A percentile compares a stretch with the other conserved stretches of the same genome.
Conservation (phyloP, 2,329 filamentous ascomycete genomes). For the Fragosphaeria purpurea region DNA sequence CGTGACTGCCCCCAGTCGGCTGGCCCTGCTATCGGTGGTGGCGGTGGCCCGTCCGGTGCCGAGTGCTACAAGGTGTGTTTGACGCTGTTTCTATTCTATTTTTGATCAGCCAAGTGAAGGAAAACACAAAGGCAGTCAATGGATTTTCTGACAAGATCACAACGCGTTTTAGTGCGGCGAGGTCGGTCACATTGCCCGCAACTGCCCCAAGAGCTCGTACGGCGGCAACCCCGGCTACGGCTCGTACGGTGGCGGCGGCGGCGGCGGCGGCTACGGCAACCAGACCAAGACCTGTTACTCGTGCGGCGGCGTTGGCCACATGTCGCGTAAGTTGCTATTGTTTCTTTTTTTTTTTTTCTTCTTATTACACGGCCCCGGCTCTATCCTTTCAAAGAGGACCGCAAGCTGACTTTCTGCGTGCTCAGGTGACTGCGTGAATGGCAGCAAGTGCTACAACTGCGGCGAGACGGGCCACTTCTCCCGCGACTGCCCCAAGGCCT, state of each 20-base stretch:
- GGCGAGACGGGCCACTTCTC: slow-evolving; percentile 89
- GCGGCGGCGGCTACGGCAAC: slow-evolving; percentile 28
- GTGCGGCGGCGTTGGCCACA: slow-evolving; percentile 93
- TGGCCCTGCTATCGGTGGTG: slow-evolving; percentile 22
- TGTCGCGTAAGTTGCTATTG: slow-evolving; percentile 56
- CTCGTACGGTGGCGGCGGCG: slow-evolving; percentile 36
- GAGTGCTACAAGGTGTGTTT: slow-evolving; percentile 77
- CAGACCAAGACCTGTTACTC: slow-evolving; percentile 83
- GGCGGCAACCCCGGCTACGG: slow-evolving; percentile 37
- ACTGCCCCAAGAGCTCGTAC: slow-evolving; percentile 61
- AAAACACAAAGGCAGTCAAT: too few species aligned
- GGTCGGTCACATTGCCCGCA: slow-evolving; percentile 90
- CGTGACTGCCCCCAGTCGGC: slow-evolving; percentile 64
- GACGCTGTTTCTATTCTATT: too few species aligned
- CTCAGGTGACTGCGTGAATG: slow-evolving; percentile 82
- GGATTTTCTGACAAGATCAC: slow-evolving; percentile 2
- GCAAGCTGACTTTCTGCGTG: too few species aligned
- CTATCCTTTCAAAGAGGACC: too few species aligned
- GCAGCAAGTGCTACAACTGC: slow-evolving; percentile 99
- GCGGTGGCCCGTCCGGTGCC: slow-evolving; percentile 38
- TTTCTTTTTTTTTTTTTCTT: background rate
- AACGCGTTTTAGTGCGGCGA: slow-evolving; percentile 60
- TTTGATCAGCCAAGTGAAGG: too few species aligned
- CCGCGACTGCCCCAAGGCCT: slow-evolving; percentile 91
- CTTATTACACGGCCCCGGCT: too few species aligned